phyloP scores from a whole-genome alignment of 106 monocot genomes.

The Acanthochlamys bracteata region DNA sequence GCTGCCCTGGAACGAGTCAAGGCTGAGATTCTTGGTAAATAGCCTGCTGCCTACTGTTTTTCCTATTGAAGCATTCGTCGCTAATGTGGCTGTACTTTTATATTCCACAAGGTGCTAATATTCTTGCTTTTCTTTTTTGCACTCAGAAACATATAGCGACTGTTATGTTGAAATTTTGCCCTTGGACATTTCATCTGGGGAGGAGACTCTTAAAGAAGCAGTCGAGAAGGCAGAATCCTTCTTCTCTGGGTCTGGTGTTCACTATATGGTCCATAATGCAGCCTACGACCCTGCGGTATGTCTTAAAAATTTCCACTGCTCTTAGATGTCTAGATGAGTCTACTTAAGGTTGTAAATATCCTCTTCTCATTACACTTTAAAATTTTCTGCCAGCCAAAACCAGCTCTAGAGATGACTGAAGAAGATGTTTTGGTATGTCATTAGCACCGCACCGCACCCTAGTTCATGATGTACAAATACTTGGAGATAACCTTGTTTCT shows the following conservation, averaged over 20 bases:
- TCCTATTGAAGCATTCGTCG: no score
- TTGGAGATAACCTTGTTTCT: not conserved
- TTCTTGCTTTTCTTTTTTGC: no score
- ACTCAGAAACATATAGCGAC: no score
- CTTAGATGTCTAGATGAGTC: no score
- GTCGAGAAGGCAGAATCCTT: slow-evolving; percentile 77
- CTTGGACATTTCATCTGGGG: slow-evolving; percentile 65
- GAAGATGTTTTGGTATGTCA: slow-evolving; percentile 15
- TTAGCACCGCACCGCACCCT: not conserved
- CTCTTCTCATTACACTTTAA: not conserved
- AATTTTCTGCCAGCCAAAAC: slow-evolving; percentile 17
- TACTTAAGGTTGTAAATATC: no score
- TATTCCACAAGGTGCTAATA: no score
- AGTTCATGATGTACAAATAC: not conserved
- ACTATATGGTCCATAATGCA: slow-evolving; percentile 98
- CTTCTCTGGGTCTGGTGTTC: slow-evolving; percentile 61
- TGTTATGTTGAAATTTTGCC: slow-evolving; percentile 67
- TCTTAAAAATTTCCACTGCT: no score
- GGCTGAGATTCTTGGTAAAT: slow-evolving; percentile 45
- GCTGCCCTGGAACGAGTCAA: slow-evolving; percentile 72
- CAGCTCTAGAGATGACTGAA: slow-evolving; percentile 17
- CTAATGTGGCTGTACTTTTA: no score
- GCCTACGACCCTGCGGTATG: slow-evolving; percentile 81
- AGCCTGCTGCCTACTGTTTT: no score
- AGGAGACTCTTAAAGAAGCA: slow-evolving; percentile 51